Evolutionary conservation across 345 rosid genomes (phyloP).

Genomic region (Brassica cretica): DNA sequence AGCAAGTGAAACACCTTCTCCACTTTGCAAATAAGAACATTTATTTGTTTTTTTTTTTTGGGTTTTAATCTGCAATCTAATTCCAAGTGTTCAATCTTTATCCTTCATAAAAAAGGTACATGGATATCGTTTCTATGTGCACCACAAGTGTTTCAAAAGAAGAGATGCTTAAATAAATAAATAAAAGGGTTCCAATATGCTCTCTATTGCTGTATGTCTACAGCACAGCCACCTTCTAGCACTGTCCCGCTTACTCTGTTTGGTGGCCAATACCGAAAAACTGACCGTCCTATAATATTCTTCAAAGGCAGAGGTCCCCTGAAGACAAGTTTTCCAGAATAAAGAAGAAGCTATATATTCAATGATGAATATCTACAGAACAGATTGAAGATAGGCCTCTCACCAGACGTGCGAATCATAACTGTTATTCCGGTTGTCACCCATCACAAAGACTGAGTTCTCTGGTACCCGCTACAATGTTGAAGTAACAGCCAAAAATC

Average conservation of each 20-base stretch:
- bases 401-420: conserved; percentile 97
- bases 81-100: conserved; percentile 7
- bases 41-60: neutral
- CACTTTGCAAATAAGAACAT: conserved; percentile 9
- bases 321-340: conserved; percentile 26
- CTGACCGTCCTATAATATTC: conserved; percentile 90
- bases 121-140: conserved; percentile 1
- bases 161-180: neutral
- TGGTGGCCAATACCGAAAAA: conserved; percentile 92
- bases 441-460: conserved; percentile 92
- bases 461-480: conserved; percentile 67
- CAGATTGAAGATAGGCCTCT: conserved; percentile 29
- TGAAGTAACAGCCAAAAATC: conserved; percentile 1
- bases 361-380: neutral
- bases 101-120: conserved; percentile 10
- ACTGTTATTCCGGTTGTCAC: conserved; percentile 94
- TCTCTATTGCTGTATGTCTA: conserved; percentile 52
- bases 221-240: conserved; percentile 63
- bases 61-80: neutral
- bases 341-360: conserved; percentile 12
- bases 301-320: conserved; percentile 95
- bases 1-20: conserved; percentile 30
- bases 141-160: conserved; percentile 13
- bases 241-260: conserved; percentile 73
- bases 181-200: conserved; percentile 27